Evolutionary conservation across 495 filamentous ascomycete species (phyloP), one percentile per base, ranked within the genome.

Genomic region (Thozetella sp.): DNA sequence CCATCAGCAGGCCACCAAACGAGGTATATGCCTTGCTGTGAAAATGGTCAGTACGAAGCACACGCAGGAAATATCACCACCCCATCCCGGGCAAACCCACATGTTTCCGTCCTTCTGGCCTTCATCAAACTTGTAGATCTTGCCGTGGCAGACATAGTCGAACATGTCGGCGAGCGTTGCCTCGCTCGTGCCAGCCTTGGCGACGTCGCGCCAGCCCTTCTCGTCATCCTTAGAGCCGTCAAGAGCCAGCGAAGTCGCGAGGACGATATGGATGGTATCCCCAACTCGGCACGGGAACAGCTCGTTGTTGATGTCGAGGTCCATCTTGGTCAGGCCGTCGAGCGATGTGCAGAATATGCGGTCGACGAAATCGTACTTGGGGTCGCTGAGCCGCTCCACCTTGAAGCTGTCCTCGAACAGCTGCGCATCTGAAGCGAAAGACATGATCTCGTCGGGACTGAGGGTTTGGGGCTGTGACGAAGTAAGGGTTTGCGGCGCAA

Each of bases 81-180:
- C 22, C 15, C 15, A n/a, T 24, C 2, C 10, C 22, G 25, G 24
- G 23, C 26, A 59, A 17, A 81, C 93, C 78, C 77, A 97, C 95
- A 97, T 95, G 56, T 83, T 91, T 69, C 90, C 86, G 26, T 86
- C 86, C 63, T 90, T 87, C 11, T 83, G 79, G 46, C 84, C 90
- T 72, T 97, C 95, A 76, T 96, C 93, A 72, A 98, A 97, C 65
- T 93, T 88, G 79, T 99, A 99, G 30, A 97, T 89, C 86, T 97
- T 98, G 60, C 95, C 95, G 74, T 97, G 87, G 74, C 93, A 97
- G 50, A 98, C 95, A 72, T 99, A 99, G 66, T 99, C 96, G 61
- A 87, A 99, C 73, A 90, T 87, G 72, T 98, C 93, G 22, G 95
- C 93, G 40, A 99, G 78, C 12, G 86, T 91, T 53, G 85, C 76